Conservation (phyloP, 352 stramenopile species). For the Nothophytophthora sp. region DNA sequence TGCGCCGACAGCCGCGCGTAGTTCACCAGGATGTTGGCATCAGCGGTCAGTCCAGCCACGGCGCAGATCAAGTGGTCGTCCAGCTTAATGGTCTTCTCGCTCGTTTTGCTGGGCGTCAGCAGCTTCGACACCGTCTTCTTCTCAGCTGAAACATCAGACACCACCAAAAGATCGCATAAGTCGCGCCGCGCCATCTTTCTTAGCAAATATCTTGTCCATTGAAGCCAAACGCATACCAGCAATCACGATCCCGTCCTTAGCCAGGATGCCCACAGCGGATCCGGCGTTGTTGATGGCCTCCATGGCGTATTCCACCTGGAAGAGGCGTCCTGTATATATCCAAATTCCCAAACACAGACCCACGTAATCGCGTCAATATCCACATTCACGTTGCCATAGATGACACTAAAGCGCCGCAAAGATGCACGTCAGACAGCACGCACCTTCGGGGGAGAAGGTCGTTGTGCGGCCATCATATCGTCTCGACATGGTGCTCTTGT, state of each 20-base stretch:
- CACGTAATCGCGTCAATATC: slow-evolving; percentile 8
- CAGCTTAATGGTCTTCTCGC: slow-evolving; percentile 99
- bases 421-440: slow-evolving; percentile 7
- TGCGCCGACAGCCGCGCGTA: slow-evolving; percentile 96
- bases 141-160: slow-evolving; percentile 74
- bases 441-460: slow-evolving; percentile 99
- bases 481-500: slow-evolving; percentile 75
- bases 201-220: neutral
- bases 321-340: slow-evolving; percentile 94
- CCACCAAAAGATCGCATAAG: slow-evolving; percentile 13
- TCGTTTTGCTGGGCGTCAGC: slow-evolving; percentile 97
- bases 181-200: neutral
- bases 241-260: slow-evolving; percentile 97
- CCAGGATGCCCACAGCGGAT: slow-evolving; percentile 81
- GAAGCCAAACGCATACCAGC: too few species aligned
- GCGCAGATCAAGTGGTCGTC: slow-evolving; percentile 97
- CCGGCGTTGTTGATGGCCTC: slow-evolving; percentile 97
- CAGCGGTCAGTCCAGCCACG: slow-evolving; percentile 97
- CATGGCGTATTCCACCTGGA: slow-evolving; percentile 99
- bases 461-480: slow-evolving; percentile 99
- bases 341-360: too few species aligned
- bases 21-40: slow-evolving; percentile 99
- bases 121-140: slow-evolving; percentile 98
- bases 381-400: neutral
- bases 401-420: slow-evolving; percentile 2